Conservation (phyloP, 2,329 filamentous ascomycete genomes). For the Fusarium xyrophilum region DNA sequence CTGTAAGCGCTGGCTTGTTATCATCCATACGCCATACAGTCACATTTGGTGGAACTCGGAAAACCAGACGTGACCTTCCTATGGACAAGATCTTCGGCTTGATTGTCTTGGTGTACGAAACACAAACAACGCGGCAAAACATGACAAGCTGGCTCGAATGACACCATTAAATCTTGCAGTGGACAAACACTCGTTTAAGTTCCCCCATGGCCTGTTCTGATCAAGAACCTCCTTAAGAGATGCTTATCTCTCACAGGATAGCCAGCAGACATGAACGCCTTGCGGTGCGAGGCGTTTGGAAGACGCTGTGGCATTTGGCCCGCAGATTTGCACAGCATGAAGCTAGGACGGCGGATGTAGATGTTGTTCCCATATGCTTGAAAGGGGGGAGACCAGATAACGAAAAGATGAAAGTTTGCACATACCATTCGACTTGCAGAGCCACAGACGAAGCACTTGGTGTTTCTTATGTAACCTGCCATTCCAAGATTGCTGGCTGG, state of each 20-base stretch:
- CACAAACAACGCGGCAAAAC: slow-evolving; percentile 18
- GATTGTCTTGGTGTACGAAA: slow-evolving; percentile 15
- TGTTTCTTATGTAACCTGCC: background rate
- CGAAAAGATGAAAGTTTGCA: slow-evolving; percentile 5
- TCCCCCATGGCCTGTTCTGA: background rate
- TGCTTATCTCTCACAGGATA: slow-evolving; percentile 5
- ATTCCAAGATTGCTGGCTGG: background rate
- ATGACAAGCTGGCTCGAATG: slow-evolving; percentile 19
- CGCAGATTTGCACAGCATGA: background rate
- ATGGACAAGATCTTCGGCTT: slow-evolving; percentile 20
- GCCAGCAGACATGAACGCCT: background rate
- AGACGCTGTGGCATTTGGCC: background rate
- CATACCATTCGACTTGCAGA: slow-evolving; percentile 14
- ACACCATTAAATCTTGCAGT: slow-evolving; percentile 25
- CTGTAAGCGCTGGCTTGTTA: slow-evolving; percentile 14
- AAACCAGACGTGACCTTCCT: slow-evolving; percentile 11
- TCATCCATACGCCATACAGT: slow-evolving; percentile 17
- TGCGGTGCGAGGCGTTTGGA: background rate
- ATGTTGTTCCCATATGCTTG: background rate
- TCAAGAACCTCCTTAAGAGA: slow-evolving; percentile 7
- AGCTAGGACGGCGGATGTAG: background rate
- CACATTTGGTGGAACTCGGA: slow-evolving; percentile 27
- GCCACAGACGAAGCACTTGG: background rate
- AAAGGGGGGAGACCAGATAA: background rate
- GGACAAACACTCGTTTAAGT: slow-evolving; percentile 21